Conservation (phyloP, 768 basidiomycete species). For the Candolleomyces aberdarensis region DNA sequence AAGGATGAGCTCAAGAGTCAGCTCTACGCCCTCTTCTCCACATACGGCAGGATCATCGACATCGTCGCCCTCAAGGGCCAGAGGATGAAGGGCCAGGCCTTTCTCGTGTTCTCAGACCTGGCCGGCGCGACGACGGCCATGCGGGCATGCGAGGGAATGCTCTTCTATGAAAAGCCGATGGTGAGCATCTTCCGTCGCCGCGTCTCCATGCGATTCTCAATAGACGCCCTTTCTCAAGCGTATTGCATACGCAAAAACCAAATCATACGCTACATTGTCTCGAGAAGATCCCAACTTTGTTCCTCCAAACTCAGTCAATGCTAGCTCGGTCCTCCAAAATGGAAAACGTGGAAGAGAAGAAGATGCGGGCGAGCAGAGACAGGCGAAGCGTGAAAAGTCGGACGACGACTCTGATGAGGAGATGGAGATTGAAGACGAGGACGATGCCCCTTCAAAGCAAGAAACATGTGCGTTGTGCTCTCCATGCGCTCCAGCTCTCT, state of each 20-base stretch:
- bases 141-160: conserved; percentile 89
- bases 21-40: conserved; percentile 86
- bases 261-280: conserved; percentile 80
- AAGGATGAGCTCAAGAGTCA: conserved; percentile 84
- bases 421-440: conserved; percentile 94
- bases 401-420: conserved; percentile 62
- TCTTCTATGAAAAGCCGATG: conserved; percentile 90
- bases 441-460: conserved; percentile 55
- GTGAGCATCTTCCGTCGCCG: conserved; percentile 45
- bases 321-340: conserved; percentile 46
- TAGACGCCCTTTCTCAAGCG: conserved; percentile 44
- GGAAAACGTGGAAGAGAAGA: conserved; percentile 71
- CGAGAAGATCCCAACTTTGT: conserved; percentile 81
- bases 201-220: conserved; percentile 3
- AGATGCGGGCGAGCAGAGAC: conserved; percentile 49
- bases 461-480: conserved; percentile 44
- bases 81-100: conserved; percentile 92
- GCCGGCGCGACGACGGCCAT: conserved; percentile 88
- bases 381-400: conserved; percentile 66
- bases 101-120: conserved; percentile 92
- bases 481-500: conserved; percentile 25
- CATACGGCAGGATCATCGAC: conserved; percentile 92
- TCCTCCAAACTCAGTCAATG: conserved; percentile 64
- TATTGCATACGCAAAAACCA: conserved; percentile 87
- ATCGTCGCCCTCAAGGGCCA: conserved; percentile 84